Base-by-base conservation (phyloP, 2,329 filamentous ascomycete species). In the Curvularia sp. region DNA sequence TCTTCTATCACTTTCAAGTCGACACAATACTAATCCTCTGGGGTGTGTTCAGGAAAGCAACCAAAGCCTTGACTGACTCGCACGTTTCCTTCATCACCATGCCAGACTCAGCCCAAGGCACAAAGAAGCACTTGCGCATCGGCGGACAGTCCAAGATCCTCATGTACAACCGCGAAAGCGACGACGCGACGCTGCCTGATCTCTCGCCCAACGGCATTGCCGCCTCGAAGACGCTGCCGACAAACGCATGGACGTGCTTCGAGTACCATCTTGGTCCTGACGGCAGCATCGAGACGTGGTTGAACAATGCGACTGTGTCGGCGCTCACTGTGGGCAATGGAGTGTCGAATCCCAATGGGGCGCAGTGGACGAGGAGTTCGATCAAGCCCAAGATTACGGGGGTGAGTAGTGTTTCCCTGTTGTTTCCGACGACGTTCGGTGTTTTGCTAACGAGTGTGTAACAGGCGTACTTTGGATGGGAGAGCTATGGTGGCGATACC, bases 71-170 rank as follows among this genome's bases (percentile, higher is more conserved):
- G n/a, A 86, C 84, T 6, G 80, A 82, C 73, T 80, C 83, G 20
- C 86, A 88, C 75, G 84, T 88, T 61, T 82, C 84, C 47, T 88
- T 88, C 79, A 87, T 88, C 76, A 87, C 85, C 20, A 87, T 88
- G 84, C 82, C 85, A 2, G 86, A 88, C 75, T 77, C 84, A 0
- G 79, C 83, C 1, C 84, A 85, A 59, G 84, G 82, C 58, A 71
- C 73, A 44, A 82, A 82, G 53, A 87, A 88, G 75, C 85, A 88
- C 66, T 83, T 88, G 31, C 84, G 86, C 55, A 86, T 88, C 58
- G 85, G 85, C 43, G 85, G 85, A 5, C 85, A 87, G 73, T 83
- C 76, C 76, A 80, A 82, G 62, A 87, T 88, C 68, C 74, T 88
- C 33, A 87, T 88, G 85, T 88, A 84, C 79, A 88, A 88, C 80